These are phyloP conservation scores for Haematococcus sp. DNA, from an alignment of 139 green algal species.

Conservation along the genomic window DNA sequence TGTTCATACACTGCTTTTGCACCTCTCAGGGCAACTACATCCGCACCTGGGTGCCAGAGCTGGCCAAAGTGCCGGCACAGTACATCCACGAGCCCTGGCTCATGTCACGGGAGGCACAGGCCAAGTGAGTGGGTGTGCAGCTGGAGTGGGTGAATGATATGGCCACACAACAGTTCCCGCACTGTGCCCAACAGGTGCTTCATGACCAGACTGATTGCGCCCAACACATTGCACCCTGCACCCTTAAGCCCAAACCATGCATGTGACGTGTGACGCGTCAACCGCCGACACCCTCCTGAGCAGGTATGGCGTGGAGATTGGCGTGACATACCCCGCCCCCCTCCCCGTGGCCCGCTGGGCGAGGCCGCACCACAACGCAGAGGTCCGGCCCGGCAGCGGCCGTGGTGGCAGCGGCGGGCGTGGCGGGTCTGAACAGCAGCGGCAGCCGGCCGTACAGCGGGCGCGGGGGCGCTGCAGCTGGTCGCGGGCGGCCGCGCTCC, in stretches of 20 bases:
- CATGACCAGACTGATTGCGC: background rate
- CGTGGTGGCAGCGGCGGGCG: too few species aligned
- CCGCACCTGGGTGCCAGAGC: slow-evolving; percentile 85
- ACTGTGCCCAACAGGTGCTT: background rate
- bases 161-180: background rate
- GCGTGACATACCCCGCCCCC: slow-evolving; percentile 64
- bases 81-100: slow-evolving; percentile 80
- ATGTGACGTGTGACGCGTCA: background rate
- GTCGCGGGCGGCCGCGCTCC: too few species aligned
- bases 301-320: slow-evolving; percentile 62
- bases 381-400: too few species aligned
- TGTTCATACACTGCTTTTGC: too few species aligned
- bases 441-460: too few species aligned
- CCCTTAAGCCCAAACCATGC: background rate
- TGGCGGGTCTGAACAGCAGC: too few species aligned
- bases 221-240: background rate
- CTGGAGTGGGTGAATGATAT: background rate
- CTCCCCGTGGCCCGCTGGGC: slow-evolving; percentile 33
- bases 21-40: slow-evolving; percentile 84
- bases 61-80: slow-evolving; percentile 62
- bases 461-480: too few species aligned
- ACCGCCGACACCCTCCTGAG: too few species aligned
- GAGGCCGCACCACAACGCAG: slow-evolving; percentile 19
- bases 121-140: slow-evolving; percentile 14
- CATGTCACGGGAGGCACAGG: slow-evolving; percentile 68